Evolutionary conservation across 2,329 filamentous ascomycete genomes (phyloP).

Genomic region (Penicillium aurantiogriseum): DNA sequence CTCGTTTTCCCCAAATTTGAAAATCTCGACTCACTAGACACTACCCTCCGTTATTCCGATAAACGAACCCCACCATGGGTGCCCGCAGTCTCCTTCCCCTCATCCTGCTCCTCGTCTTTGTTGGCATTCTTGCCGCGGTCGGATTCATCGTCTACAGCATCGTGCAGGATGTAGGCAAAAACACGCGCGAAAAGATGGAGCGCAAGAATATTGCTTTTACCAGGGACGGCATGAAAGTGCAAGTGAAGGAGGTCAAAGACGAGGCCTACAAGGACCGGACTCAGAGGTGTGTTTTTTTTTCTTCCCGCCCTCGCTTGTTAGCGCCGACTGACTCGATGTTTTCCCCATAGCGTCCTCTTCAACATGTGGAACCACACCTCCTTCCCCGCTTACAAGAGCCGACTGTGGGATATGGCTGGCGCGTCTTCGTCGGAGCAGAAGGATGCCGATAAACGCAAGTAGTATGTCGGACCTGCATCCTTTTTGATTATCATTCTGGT

Average conservation of each 20-base stretch:
- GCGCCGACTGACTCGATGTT: background rate
- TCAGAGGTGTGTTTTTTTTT: constrained; percentile 47
- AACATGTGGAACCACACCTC: constrained; percentile 51
- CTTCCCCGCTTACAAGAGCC: constrained; percentile 48
- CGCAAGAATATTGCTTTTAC: constrained; percentile 61
- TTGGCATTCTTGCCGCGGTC: constrained; percentile 52
- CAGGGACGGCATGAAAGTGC: constrained; percentile 61
- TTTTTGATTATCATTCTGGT: background rate
- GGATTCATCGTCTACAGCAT: constrained; percentile 60
- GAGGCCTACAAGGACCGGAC: constrained; percentile 61
- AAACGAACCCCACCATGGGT: constrained; percentile 17
- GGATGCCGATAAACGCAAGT: constrained; percentile 29
- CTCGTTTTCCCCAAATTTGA: background rate
- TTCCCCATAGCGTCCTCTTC: constrained; percentile 42
- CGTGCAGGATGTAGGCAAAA: constrained; percentile 57
- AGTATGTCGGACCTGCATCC: constrained; percentile 14
- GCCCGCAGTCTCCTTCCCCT: constrained; percentile 53
- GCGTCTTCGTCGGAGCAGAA: constrained; percentile 12
- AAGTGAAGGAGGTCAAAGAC: constrained; percentile 56
- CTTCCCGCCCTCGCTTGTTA: background rate
- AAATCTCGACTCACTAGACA: background rate
- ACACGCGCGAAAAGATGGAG: constrained; percentile 61
- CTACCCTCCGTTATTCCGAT: background rate
- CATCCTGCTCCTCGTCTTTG: constrained; percentile 55
- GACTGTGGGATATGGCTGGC: constrained; percentile 41